A percentile compares a stretch with the other conserved stretches of the same genome.
Evolutionary conservation across 2,329 filamentous ascomycete genomes (phyloP).

Genomic region (Exophiala sideris): DNA sequence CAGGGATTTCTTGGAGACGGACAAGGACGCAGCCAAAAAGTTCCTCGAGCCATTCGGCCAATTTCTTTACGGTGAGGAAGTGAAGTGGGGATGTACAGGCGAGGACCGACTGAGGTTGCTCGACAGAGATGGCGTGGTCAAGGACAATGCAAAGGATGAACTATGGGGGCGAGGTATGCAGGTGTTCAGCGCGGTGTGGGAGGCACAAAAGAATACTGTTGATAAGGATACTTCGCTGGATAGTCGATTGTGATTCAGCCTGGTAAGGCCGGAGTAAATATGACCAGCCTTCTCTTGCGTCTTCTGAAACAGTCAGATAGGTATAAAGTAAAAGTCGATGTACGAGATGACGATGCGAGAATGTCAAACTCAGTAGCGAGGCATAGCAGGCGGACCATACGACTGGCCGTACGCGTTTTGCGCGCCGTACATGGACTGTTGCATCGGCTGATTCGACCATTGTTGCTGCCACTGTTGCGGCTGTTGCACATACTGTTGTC

Average conservation of each 20-base stretch:
- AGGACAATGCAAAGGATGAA: constrained; percentile 24
- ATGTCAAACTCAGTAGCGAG: not conserved
- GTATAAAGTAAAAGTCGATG: too few relatives aligned
- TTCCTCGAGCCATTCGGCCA: constrained; percentile 27
- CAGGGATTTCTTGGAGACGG: constrained; percentile 21
- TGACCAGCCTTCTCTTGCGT: not conserved
- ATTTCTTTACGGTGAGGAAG: constrained; percentile 23
- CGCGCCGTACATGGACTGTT: not conserved
- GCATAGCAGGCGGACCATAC: not conserved
- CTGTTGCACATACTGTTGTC: not conserved
- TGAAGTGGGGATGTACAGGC: constrained; percentile 5
- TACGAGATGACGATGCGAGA: too few relatives aligned
- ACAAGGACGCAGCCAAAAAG: constrained; percentile 15
- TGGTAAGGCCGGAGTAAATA: not conserved
- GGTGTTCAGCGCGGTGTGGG: constrained; percentile 25
- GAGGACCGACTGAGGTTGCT: constrained; percentile 19
- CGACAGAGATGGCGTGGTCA: constrained; percentile 20
- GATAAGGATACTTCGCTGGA: constrained; percentile 12
- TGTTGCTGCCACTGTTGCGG: not conserved
- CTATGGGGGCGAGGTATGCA: constrained; percentile 25
- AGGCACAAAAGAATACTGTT: constrained; percentile 17
- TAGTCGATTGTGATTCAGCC: not conserved
- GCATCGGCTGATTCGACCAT: not conserved
- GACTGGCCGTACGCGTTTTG: not conserved
- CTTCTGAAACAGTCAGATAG: too few relatives aligned